Conservation (phyloP, 2,329 filamentous ascomycete species). For the Botrytis byssoidea region DNA sequence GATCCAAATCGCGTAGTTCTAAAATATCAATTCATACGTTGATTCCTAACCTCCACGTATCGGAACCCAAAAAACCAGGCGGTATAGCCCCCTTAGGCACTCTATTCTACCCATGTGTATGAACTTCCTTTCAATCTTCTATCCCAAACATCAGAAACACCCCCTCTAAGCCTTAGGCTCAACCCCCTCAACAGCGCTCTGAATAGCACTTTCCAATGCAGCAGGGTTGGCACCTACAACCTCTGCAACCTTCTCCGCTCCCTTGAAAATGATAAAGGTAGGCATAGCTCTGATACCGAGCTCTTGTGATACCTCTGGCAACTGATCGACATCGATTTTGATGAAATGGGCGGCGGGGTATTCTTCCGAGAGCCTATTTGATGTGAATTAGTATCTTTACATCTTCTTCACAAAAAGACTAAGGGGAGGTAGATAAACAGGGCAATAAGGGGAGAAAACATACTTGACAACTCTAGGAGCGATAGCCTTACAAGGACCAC, state of each 20-base stretch:
- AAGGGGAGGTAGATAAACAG: conserved; percentile 13
- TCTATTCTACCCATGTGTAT: neutral
- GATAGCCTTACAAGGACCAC: conserved; percentile 91
- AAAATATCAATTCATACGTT: neutral
- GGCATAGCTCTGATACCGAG: conserved; percentile 88
- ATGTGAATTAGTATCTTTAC: conserved; percentile 25
- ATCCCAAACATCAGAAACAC: neutral
- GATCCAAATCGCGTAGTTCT: neutral
- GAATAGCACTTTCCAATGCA: conserved; percentile 52
- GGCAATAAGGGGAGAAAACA: conserved; percentile 36
- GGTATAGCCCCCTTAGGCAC: neutral
- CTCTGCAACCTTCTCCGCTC: conserved; percentile 69
- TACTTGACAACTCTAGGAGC: conserved; percentile 70
- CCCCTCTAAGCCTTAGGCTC: neutral
- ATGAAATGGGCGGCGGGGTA: conserved; percentile 68
- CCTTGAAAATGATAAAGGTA: conserved; percentile 82
- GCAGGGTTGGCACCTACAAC: conserved; percentile 79
- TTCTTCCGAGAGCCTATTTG: conserved; percentile 55
- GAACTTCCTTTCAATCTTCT: neutral
- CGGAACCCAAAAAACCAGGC: neutral
- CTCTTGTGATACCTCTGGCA: conserved; percentile 71
- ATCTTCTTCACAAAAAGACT: conserved; percentile 2
- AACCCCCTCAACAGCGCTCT: conserved; percentile 1
- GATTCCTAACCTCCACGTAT: neutral
- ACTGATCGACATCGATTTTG: conserved; percentile 88